These are phyloP conservation scores for Chlorella sp. DNA, from an alignment of 139 green algal species.

Conservation along the genomic window DNA sequence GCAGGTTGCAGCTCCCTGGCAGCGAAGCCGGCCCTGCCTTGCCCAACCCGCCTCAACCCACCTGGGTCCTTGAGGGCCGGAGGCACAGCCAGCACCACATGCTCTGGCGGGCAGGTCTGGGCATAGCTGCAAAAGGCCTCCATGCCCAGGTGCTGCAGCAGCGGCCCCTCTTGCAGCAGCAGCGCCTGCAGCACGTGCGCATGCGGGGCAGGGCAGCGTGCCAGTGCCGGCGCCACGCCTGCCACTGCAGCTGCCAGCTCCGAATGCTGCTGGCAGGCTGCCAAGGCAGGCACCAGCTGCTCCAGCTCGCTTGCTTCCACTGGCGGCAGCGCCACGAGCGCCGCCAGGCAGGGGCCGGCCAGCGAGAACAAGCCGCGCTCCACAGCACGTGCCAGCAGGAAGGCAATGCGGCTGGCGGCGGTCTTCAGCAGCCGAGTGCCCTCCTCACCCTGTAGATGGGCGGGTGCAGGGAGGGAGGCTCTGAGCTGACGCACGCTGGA, in stretches of 20 bases:
- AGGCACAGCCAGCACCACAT: slow-evolving; percentile 2
- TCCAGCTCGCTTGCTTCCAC: neutral
- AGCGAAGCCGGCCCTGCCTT: neutral
- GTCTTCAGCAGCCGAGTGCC: neutral
- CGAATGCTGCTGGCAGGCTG: neutral
- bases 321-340: neutral
- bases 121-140: slow-evolving; percentile 29
- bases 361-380: neutral
- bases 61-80: neutral
- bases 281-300: neutral
- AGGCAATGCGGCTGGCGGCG: neutral
- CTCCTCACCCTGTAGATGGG: neutral
- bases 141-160: slow-evolving; percentile 14
- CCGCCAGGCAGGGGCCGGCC: slow-evolving; percentile 1
- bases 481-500: neutral
- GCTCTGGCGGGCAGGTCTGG: neutral
- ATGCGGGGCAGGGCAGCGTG: neutral
- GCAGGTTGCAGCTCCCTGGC: no score
- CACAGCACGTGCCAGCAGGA: neutral
- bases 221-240: neutral
- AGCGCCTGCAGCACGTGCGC: slow-evolving; percentile 19
- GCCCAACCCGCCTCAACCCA: neutral
- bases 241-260: slow-evolving; percentile 15
- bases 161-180: neutral
- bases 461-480: neutral